Percentiles rank a stretch among this genome's conserved stretches.
Evolutionary conservation across 2,329 filamentous ascomycete genomes (phyloP).

Genomic region (Pseudocercospora eumusae): DNA sequence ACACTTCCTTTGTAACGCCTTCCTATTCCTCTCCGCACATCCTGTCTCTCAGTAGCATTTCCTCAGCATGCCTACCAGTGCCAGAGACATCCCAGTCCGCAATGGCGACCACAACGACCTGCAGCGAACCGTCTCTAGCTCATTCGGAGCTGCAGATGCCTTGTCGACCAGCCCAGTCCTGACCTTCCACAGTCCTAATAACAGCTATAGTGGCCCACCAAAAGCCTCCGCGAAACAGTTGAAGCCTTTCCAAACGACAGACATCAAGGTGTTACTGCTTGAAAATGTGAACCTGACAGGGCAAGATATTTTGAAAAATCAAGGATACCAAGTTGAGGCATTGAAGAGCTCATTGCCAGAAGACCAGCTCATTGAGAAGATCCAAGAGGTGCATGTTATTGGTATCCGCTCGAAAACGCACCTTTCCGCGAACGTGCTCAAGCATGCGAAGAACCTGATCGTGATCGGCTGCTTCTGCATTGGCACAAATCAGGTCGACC

Average conservation of each 20-base stretch:
- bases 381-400: constrained; percentile 95
- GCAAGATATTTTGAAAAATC: constrained; percentile 73
- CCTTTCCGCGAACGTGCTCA: constrained; percentile 79
- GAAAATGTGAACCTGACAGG: constrained; percentile 96
- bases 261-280: constrained; percentile 92
- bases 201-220: constrained; percentile 49
- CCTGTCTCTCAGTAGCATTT: background rate
- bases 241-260: constrained; percentile 92
- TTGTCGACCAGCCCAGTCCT: constrained; percentile 75
- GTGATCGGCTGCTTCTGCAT: constrained; percentile 99
- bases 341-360: constrained; percentile 88
- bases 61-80: constrained; percentile 37
- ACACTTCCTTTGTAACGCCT: background rate
- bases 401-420: constrained; percentile 98
- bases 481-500: constrained; percentile 92
- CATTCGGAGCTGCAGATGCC: constrained; percentile 45
- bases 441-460: constrained; percentile 88
- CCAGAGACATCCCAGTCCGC: constrained; percentile 40
- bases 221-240: constrained; percentile 67
- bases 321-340: constrained; percentile 95
- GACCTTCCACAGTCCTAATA: constrained; percentile 71
- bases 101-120: constrained; percentile 29
- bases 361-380: constrained; percentile 94
- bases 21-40: background rate
- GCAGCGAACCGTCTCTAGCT: constrained; percentile 41